Evolutionary conservation across 208 protist species (phyloP).

Genomic region (Trichomonas gallinae): DNA sequence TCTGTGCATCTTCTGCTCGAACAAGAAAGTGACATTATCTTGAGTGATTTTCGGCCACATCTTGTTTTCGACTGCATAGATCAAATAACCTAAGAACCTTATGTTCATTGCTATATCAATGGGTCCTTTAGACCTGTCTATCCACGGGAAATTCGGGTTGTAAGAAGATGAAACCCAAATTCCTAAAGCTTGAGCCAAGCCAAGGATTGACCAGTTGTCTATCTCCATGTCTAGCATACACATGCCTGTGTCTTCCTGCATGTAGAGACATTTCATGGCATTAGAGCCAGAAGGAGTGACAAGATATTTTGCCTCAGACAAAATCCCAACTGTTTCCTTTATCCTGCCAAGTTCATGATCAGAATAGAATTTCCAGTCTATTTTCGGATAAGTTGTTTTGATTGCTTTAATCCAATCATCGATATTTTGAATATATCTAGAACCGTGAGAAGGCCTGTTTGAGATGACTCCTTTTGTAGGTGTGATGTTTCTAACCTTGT

Average conservation of each 20-base stretch:
- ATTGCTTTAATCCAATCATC: not conserved
- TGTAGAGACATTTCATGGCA: not conserved
- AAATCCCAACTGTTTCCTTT: not conserved
- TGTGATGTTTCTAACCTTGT: not conserved
- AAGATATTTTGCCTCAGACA: not conserved
- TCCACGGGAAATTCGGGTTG: not conserved
- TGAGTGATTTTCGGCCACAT: not conserved
- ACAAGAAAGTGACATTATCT: not conserved
- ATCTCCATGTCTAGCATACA: not conserved
- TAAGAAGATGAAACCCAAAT: not conserved
- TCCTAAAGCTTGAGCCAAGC: not conserved
- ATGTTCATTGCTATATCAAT: not conserved
- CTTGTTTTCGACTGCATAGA: not conserved
- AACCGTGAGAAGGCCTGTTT: not conserved
- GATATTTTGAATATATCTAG: not conserved
- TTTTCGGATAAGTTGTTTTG: not conserved
- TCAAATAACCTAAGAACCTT: not conserved
- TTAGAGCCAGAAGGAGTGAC: not conserved
- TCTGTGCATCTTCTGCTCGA: not conserved
- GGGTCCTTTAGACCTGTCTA: not conserved
- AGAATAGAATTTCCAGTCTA: not conserved
- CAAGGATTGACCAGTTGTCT: not conserved
- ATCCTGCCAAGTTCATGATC: not conserved
- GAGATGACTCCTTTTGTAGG: not conserved
- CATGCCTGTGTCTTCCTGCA: not conserved